Conservation (phyloP, 139 green algal species). For the Picochlorum sp. region DNA sequence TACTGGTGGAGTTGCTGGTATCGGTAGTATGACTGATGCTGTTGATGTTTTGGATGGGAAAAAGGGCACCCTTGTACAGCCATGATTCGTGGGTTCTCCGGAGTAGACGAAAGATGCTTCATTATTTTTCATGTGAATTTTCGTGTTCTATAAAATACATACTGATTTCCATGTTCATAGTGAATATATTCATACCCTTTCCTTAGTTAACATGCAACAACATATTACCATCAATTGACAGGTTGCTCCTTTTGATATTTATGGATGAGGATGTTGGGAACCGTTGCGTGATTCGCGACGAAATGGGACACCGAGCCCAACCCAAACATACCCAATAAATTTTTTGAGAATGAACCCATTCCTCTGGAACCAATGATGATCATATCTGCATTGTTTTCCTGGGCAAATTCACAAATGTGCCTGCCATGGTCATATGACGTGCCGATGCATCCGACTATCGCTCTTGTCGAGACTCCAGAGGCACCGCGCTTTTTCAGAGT, state of each 20-base stretch:
- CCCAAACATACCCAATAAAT: constrained; percentile 22
- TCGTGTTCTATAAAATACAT: no score
- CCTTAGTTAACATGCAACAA: not conserved
- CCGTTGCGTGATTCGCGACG: constrained; percentile 19
- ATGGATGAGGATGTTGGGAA: not conserved
- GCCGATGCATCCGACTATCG: constrained; percentile 18
- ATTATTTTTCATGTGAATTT: no score
- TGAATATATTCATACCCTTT: not conserved
- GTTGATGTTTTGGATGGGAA: no score
- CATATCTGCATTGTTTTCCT: constrained; percentile 26
- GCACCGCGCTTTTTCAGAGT: not conserved
- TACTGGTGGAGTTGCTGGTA: no score
- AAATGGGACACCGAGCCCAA: constrained; percentile 36
- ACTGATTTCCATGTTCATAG: no score
- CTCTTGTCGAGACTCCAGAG: not conserved
- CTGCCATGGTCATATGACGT: constrained; percentile 9
- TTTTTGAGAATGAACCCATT: constrained; percentile 19
- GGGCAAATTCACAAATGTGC: constrained; percentile 20
- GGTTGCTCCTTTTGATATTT: no score
- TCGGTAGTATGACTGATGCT: no score
- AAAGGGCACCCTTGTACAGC: no score
- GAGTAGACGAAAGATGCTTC: no score
- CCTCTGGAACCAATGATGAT: constrained; percentile 36
- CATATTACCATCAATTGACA: not conserved
- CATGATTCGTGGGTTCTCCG: no score